Evolutionary conservation across 768 basidiomycete species (phyloP), one percentile per base, ranked within the genome.

Genomic region (Lactifluus piperatus): DNA sequence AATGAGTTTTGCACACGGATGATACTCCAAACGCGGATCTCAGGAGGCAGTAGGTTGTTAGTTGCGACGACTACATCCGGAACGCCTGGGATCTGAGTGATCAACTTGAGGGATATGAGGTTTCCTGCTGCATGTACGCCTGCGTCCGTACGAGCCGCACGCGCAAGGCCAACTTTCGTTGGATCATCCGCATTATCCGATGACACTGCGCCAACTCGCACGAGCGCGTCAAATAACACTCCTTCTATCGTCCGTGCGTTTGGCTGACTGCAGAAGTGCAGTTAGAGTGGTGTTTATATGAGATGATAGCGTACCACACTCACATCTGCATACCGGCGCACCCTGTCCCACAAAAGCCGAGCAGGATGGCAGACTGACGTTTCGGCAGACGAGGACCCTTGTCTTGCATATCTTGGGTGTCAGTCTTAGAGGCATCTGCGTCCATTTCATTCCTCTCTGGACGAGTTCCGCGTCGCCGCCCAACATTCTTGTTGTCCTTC

Each of bases 41-140:
- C 85, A 4, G 86, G 83, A 8, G 97, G 95, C n/a, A 99, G 77
- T 66, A 91, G 81, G 51, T 84, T 77, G 72, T 99, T 99, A 66
- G 97, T 76, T 36, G 81, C 80, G 5, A 77, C 76, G 1, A 88
- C 80, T 62, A 94, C 74, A 64, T 91, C 84, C 14, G 77, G 74
- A 5, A 88, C 77, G 13, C 81, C 87, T 2, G 91, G 90, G 11
- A 92, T 79, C 20, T 75, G 71, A 24, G 82, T 77, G 67, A 97
- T 97, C 79, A 95, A 80, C 72, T 97, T 97, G 67, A 97, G 78
- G 26, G 91, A 88, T 2, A 98, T 88, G 29, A 94, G 74, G 69
- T 99, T 99, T 10, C 94, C 90, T 24, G 94, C 94, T 13, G 97
- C 97, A 69, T 97, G 94, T 7, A 99, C 97, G 26, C 97, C 97